These are phyloP conservation scores for Talaromyces verruculosus DNA, from an alignment of 2,329 filamentous ascomycete genomes.

Conservation along the genomic window DNA sequence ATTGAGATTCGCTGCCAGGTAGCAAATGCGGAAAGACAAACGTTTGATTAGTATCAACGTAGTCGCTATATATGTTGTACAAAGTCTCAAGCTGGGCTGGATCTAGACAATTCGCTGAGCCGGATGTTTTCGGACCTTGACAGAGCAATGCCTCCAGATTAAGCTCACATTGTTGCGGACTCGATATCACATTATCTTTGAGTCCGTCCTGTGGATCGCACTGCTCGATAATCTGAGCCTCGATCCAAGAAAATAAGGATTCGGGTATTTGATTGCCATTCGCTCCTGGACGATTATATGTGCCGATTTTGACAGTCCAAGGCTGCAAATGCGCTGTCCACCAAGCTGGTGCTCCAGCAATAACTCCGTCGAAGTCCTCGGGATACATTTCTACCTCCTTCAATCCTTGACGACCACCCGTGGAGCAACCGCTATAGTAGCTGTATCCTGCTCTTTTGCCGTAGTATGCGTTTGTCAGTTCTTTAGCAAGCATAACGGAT, in stretches of 20 bases:
- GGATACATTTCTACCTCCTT: slow-evolving; percentile 5
- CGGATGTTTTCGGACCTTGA: slow-evolving; percentile 30
- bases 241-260: slow-evolving; percentile 48
- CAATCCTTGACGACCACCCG: slow-evolving; percentile 10
- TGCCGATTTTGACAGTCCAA: slow-evolving; percentile 48
- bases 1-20: slow-evolving; percentile 36
- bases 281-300: slow-evolving; percentile 43
- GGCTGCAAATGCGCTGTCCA: slow-evolving; percentile 51
- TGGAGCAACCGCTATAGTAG: slow-evolving; percentile 17
- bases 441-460: not conserved
- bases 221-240: slow-evolving; percentile 48
- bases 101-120: slow-evolving; percentile 42
- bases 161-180: slow-evolving; percentile 49
- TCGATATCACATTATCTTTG: slow-evolving; percentile 52
- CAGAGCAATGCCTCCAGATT: slow-evolving; percentile 30
- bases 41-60: slow-evolving; percentile 7
- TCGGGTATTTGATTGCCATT: slow-evolving; percentile 43
- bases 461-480: not conserved
- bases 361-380: slow-evolving; percentile 11
- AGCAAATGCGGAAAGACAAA: slow-evolving; percentile 8
- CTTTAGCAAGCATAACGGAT: not conserved
- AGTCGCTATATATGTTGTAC: slow-evolving; percentile 43
- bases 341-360: slow-evolving; percentile 48
- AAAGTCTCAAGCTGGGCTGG: slow-evolving; percentile 46
- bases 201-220: slow-evolving; percentile 48